Conservation (phyloP, 495 filamentous ascomycete species). For the Talaromyces ruber region DNA sequence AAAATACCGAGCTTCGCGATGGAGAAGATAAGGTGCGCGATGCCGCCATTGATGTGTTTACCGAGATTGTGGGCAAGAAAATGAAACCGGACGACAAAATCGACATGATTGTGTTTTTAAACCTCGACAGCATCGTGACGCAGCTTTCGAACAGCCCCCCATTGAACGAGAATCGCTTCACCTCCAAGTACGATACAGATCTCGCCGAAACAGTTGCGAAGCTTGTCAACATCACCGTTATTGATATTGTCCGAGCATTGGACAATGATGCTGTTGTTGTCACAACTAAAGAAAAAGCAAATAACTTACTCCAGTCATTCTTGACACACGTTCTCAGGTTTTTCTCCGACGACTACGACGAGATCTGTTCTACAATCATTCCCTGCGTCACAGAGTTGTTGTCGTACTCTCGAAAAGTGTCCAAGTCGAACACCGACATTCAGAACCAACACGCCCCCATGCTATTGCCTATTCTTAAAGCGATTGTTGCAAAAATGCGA, state of each 20-base stretch:
- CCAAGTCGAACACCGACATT: constrained; percentile 50
- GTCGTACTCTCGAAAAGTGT: constrained; percentile 72
- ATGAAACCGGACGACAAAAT: constrained; percentile 92
- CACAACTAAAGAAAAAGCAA: constrained; percentile 51
- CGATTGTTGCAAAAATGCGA: constrained; percentile 89
- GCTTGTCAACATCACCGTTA: constrained; percentile 82
- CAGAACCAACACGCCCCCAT: constrained; percentile 63
- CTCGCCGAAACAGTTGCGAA: constrained; percentile 90
- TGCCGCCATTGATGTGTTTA: constrained; percentile 85
- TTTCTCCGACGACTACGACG: constrained; percentile 96
- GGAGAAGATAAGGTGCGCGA: constrained; percentile 69
- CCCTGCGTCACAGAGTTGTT: constrained; percentile 84
- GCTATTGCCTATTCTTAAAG: constrained; percentile 78
- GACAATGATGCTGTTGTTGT: constrained; percentile 48
- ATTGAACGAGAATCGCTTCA: constrained; percentile 65
- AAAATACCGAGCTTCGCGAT: constrained; percentile 35
- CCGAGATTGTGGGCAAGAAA: constrained; percentile 93
- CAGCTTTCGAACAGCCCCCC: constrained; percentile 75
- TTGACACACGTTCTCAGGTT: constrained; percentile 79
- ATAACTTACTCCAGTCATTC: constrained; percentile 70
- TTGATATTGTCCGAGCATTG: constrained; percentile 76
- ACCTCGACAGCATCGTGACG: constrained; percentile 69
- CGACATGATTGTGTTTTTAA: constrained; percentile 84
- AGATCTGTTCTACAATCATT: constrained; percentile 91
- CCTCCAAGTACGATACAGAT: constrained; percentile 84